Percentiles rank a stretch among this genome's conserved stretches.
These are phyloP conservation scores for Acacia pycnantha DNA, from an alignment of 331 rosid species.

Conservation along the genomic window DNA sequence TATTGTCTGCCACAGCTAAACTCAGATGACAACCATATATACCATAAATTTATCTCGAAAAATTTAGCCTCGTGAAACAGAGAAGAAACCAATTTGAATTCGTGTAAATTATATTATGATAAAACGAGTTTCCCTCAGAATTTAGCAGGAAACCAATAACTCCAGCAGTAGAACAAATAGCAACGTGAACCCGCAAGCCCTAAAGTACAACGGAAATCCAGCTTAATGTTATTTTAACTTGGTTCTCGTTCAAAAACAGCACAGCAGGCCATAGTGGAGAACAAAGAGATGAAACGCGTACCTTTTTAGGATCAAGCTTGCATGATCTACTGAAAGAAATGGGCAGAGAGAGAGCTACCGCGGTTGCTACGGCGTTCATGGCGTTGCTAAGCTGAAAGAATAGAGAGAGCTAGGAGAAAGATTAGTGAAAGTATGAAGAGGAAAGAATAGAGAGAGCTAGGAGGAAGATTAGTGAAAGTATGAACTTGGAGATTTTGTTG, in stretches of 20 bases:
- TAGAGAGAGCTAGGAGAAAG: background rate
- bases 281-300: slow-evolving; percentile 1
- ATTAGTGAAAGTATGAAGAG: background rate
- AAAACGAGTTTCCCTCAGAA: slow-evolving; percentile 6
- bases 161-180: background rate
- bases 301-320: slow-evolving; percentile 68
- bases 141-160: slow-evolving; percentile 7
- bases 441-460: no score
- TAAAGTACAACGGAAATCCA: background rate
- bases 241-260: background rate
- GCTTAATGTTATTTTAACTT: background rate
- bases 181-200: background rate
- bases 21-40: background rate
- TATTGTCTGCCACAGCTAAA: background rate
- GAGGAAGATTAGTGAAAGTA: no score
- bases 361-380: slow-evolving; percentile 81
- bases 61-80: background rate
- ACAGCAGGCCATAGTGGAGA: background rate
- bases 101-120: background rate
- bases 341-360: slow-evolving; percentile 74
- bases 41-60: background rate
- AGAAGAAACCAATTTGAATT: background rate
- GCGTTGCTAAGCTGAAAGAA: slow-evolving; percentile 42
- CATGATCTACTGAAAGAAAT: slow-evolving; percentile 49
- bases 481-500: slow-evolving; percentile 38